These are phyloP conservation scores for Penicillium polonicum DNA, from an alignment of 2,329 filamentous ascomycete genomes.

Conservation along the genomic window DNA sequence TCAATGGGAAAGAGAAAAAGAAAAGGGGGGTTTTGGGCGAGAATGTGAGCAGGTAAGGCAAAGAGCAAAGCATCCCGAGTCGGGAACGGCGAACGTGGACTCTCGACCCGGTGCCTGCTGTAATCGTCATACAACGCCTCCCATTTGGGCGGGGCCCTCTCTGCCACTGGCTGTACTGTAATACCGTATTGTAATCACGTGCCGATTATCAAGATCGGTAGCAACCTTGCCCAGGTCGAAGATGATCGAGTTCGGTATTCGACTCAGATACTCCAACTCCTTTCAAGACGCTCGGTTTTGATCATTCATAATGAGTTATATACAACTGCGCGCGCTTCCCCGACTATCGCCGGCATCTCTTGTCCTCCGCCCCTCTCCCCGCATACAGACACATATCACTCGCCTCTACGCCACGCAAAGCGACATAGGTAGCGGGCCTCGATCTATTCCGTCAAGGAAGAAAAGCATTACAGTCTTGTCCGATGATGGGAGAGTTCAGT, in stretches of 20 bases:
- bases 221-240: neutral
- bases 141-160: neutral
- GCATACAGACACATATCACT: constrained; percentile 23
- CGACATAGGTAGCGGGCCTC: constrained; percentile 40
- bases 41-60: constrained; percentile 18
- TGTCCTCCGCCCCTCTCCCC: constrained; percentile 38
- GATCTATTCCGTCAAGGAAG: constrained; percentile 51
- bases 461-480: constrained; percentile 78
- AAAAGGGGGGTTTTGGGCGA: constrained; percentile 12
- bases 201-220: constrained; percentile 11
- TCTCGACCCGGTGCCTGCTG: constrained; percentile 12
- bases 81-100: constrained; percentile 41
- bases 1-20: constrained; percentile 12
- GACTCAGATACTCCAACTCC: neutral
- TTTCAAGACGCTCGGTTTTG: neutral
- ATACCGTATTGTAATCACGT: constrained; percentile 10
- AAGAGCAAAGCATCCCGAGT: constrained; percentile 17
- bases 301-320: constrained; percentile 19
- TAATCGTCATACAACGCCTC: constrained; percentile 10
- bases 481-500: constrained; percentile 78
- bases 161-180: neutral
- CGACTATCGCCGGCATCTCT: constrained; percentile 14
- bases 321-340: constrained; percentile 19
- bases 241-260: neutral
- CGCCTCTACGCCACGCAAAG: constrained; percentile 62